Evolutionary conservation across 495 filamentous ascomycete species (phyloP), one percentile per base, ranked within the genome.

Genomic region (Barbatosphaeria neglecta): DNA sequence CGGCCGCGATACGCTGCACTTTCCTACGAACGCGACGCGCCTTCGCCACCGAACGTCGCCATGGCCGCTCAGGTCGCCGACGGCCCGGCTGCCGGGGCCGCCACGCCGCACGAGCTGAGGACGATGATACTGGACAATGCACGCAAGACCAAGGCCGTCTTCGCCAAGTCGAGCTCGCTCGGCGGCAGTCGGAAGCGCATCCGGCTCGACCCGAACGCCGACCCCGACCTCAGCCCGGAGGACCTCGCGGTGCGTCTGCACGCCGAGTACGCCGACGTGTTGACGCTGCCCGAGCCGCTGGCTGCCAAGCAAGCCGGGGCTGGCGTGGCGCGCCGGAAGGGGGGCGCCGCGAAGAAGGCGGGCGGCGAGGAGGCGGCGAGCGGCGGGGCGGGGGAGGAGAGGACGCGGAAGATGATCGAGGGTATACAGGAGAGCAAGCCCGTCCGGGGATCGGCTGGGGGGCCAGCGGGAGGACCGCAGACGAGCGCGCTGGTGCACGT

Each of bases 231-330:
- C 49, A 62, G 58, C 41, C 66, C 67, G 49, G 51, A 67, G 13
- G 58, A 59, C 35, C 56, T 70, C n/a, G 69, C 67, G 48, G 43
- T 72, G 18, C 69, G 68, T 15, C 58, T 72, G 3, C 64, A 67
- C 49, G 63, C 74, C 48, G 90, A 98, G 69, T 98, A 98, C 58
- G 74, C 81, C 52, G 69, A 84, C 53, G 84, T 95, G 18, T 76
- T 75, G 53, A 83, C 86, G 53, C 73, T 97, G 24, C 92, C 92
- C n/a, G 79, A 85, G 38, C 75, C 77, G 13, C 76, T 98, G 13
- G 90, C 86, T 44, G 83, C 83, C 45, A 95, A 95, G 63, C 84
- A 90, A 64, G 80, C 83, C 37, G 73, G 73, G 43, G 80, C 83
- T 10, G 68, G 74, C 10, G 69, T 76, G 11, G 62, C 75, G 9